phyloP scores from a whole-genome alignment of 495 filamentous ascomycete genomes.

The Xylaria venustula region DNA sequence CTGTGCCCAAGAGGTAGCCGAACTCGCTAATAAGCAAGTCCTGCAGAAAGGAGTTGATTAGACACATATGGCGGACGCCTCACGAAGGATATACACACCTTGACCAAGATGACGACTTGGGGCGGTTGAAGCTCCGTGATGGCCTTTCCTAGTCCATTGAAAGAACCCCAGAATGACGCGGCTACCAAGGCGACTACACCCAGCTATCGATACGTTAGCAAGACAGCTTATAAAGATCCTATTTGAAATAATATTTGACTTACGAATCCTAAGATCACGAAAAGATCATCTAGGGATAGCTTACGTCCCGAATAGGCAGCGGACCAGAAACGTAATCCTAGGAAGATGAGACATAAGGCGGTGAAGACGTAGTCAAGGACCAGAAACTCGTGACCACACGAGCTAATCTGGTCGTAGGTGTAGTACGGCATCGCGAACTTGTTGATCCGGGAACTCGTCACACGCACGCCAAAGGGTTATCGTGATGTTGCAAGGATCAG shows the following conservation, averaged over 20 bases:
- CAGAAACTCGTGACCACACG: not conserved
- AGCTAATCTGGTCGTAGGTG: not conserved
- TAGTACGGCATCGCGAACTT: not conserved
- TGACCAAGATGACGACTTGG: not conserved
- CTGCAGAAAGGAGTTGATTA: not conserved
- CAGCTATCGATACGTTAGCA: not conserved
- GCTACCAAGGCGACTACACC: not conserved
- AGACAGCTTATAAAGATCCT: not conserved
- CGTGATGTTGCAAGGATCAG: not conserved
- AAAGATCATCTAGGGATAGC: not conserved
- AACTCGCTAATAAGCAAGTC: conserved; percentile 12
- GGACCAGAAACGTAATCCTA: conserved; percentile 4
- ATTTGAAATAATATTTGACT: not conserved
- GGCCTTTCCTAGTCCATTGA: conserved; percentile 12
- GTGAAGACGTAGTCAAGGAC: not conserved
- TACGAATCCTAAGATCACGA: conserved; percentile 1
- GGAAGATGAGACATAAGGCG: not conserved
- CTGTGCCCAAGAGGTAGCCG: not conserved
- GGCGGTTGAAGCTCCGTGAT: not conserved
- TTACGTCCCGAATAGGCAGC: not conserved
- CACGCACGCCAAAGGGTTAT: not conserved
- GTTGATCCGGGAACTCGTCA: not conserved
- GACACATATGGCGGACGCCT: not conserved
- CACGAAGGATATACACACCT: not conserved
- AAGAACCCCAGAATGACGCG: conserved; percentile 4